These are phyloP conservation scores for Pochonia chlamydosporia DNA, from an alignment of 2,329 filamentous ascomycete species.

Conservation along the genomic window DNA sequence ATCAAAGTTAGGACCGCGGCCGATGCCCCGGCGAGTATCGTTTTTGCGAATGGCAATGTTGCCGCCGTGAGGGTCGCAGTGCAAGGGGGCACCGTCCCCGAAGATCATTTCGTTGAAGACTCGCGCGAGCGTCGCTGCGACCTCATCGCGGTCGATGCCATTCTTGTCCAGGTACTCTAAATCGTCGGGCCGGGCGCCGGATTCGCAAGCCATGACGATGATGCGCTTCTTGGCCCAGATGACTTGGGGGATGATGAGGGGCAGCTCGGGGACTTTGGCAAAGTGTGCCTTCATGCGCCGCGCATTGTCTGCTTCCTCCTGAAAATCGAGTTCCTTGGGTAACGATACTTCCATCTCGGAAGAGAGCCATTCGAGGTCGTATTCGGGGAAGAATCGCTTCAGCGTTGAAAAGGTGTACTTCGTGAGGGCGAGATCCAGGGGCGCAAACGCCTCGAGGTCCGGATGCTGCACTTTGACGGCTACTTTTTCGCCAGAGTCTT, in stretches of 20 bases:
- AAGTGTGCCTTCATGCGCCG: slow-evolving; percentile 77
- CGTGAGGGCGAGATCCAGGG: slow-evolving; percentile 80
- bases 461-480: slow-evolving; percentile 98
- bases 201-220: slow-evolving; percentile 90
- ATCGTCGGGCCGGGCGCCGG: slow-evolving; percentile 83
- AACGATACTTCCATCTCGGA: slow-evolving; percentile 88
- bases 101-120: slow-evolving; percentile 99
- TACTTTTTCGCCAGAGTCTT: slow-evolving; percentile 76
- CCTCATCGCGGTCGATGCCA: slow-evolving; percentile 88
- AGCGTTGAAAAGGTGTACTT: slow-evolving; percentile 83
- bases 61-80: slow-evolving; percentile 95
- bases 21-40: slow-evolving; percentile 42
- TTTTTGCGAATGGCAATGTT: slow-evolving; percentile 91
- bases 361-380: slow-evolving; percentile 93
- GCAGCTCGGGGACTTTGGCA: slow-evolving; percentile 63
- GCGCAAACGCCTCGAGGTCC: slow-evolving; percentile 80
- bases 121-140: slow-evolving; percentile 80
- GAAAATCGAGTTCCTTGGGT: slow-evolving; percentile 87
- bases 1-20: slow-evolving; percentile 71
- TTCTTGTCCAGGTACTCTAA: slow-evolving; percentile 79
- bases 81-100: slow-evolving; percentile 76
- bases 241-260: slow-evolving; percentile 82
- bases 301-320: slow-evolving; percentile 80
- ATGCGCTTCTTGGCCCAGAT: slow-evolving; percentile 86
- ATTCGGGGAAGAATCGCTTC: slow-evolving; percentile 93